A percentile compares a stretch with the other conserved stretches of the same genome.
These are phyloP conservation scores for Thozetella sp. DNA, from an alignment of 495 filamentous ascomycete species.

Conservation along the genomic window DNA sequence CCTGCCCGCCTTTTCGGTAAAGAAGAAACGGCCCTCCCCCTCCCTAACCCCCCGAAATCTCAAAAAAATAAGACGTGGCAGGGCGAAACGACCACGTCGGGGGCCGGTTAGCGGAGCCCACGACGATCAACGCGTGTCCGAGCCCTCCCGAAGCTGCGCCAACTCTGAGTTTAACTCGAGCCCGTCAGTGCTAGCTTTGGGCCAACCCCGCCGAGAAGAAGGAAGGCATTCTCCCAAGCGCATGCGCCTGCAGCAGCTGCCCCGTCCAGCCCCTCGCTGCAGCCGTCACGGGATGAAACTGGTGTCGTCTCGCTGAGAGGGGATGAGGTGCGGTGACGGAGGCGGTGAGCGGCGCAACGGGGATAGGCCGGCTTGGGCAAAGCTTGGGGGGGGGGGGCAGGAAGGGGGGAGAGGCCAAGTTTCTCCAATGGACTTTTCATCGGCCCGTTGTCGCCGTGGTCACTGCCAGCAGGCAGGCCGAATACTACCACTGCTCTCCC, in stretches of 20 bases:
- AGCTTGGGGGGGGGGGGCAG: background rate
- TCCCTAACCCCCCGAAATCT: no score
- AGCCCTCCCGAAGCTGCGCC: background rate
- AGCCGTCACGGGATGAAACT: background rate
- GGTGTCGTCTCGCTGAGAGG: constrained; percentile 2
- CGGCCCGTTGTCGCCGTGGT: background rate
- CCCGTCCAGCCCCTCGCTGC: background rate
- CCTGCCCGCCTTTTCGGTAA: background rate
- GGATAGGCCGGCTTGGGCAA: background rate
- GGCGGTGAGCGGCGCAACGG: background rate
- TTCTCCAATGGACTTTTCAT: no score
- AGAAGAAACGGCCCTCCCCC: no score
- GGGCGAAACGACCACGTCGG: background rate
- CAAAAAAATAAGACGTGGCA: background rate
- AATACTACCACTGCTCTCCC: no score
- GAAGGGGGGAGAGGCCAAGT: no score
- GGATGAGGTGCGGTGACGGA: background rate
- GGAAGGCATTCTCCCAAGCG: background rate
- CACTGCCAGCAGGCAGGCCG: no score
- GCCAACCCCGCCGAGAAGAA: background rate
- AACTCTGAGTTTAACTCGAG: background rate
- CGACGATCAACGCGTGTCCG: background rate
- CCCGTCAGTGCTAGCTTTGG: background rate
- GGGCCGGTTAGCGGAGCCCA: background rate
- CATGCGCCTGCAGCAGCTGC: background rate